These are phyloP conservation scores for Geosmithia flava DNA, from an alignment of 2,329 filamentous ascomycete species.

Conservation along the genomic window DNA sequence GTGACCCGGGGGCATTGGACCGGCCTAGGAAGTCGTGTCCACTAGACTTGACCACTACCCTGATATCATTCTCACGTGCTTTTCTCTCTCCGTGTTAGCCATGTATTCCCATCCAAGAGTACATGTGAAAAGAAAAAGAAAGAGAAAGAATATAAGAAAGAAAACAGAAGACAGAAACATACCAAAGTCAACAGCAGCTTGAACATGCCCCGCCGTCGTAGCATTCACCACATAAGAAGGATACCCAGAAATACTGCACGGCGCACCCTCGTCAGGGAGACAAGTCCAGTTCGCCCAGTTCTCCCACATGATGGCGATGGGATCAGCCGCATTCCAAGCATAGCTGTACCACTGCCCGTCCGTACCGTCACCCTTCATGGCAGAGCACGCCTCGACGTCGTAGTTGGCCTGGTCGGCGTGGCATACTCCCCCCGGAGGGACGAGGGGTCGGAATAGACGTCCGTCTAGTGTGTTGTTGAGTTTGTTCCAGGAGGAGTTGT, in stretches of 20 bases:
- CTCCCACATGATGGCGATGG: conserved; percentile 20
- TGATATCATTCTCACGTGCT: conserved; percentile 28
- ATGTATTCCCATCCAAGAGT: no score
- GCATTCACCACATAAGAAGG: conserved; percentile 23
- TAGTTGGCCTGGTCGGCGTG: conserved; percentile 4
- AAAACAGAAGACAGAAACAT: neutral
- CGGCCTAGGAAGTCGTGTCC: conserved; percentile 31
- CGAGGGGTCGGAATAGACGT: conserved; percentile 19
- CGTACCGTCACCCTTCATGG: conserved; percentile 11
- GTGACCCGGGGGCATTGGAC: conserved; percentile 32
- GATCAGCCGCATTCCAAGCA: conserved; percentile 14
- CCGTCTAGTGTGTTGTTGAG: conserved; percentile 32
- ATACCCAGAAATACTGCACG: conserved; percentile 21
- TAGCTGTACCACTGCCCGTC: conserved; percentile 13
- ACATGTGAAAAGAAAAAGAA: neutral
- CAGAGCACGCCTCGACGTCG: conserved; percentile 16
- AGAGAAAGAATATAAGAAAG: neutral
- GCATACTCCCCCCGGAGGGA: conserved; percentile 9
- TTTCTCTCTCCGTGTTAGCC: neutral
- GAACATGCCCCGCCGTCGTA: conserved; percentile 18
- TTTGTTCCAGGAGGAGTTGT: conserved; percentile 25
- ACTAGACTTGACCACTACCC: conserved; percentile 26
- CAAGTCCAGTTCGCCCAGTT: conserved; percentile 38
- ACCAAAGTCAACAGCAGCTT: conserved; percentile 29
- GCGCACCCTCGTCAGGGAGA: conserved; percentile 23